phyloP scores from a whole-genome alignment of 495 filamentous ascomycete species.

The Aspergillus olivimuriae region DNA sequence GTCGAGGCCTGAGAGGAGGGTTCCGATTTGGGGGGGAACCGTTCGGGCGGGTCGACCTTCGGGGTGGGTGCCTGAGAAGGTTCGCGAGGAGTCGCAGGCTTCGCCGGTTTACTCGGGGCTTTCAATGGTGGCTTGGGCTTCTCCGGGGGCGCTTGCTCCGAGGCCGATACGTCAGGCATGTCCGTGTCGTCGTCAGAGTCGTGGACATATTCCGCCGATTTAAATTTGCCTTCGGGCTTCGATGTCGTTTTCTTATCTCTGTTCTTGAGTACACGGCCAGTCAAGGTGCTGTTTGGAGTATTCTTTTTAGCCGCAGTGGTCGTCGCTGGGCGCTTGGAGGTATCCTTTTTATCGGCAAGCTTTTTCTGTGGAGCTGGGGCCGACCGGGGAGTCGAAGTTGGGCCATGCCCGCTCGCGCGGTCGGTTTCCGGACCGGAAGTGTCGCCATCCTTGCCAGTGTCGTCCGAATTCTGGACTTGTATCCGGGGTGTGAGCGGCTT shows the following conservation, averaged over 20 bases:
- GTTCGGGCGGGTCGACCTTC: conserved; percentile 11
- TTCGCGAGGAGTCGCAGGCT: conserved; percentile 14
- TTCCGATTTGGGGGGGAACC: conserved; percentile 8
- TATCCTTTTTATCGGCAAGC: conserved; percentile 51
- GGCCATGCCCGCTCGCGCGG: conserved; percentile 34
- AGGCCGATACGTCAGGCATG: conserved; percentile 32
- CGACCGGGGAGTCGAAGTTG: conserved; percentile 43
- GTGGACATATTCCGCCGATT: conserved; percentile 69
- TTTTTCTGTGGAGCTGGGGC: conserved; percentile 57
- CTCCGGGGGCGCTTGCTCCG: conserved; percentile 23
- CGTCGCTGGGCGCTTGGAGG: conserved; percentile 50
- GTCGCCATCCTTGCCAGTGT: conserved; percentile 32
- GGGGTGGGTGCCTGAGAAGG: conserved; percentile 13
- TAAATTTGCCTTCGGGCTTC: conserved; percentile 44
- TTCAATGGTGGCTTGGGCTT: conserved; percentile 18
- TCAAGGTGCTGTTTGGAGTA: conserved; percentile 38
- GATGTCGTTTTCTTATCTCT: conserved; percentile 39
- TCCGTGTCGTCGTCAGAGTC: conserved; percentile 66
- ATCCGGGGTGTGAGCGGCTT: conserved; percentile 49
- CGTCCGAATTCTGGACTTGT: conserved; percentile 50
- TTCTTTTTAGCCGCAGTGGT: conserved; percentile 49
- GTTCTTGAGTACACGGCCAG: conserved; percentile 47
- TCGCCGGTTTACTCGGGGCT: conserved; percentile 10
- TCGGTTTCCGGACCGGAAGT: conserved; percentile 50
- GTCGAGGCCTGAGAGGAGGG: conserved; percentile 11